A percentile compares a stretch with the other conserved stretches of the same genome.
Evolutionary conservation across 2,329 filamentous ascomycete species (phyloP).

Genomic region (Fusarium sacchari): DNA sequence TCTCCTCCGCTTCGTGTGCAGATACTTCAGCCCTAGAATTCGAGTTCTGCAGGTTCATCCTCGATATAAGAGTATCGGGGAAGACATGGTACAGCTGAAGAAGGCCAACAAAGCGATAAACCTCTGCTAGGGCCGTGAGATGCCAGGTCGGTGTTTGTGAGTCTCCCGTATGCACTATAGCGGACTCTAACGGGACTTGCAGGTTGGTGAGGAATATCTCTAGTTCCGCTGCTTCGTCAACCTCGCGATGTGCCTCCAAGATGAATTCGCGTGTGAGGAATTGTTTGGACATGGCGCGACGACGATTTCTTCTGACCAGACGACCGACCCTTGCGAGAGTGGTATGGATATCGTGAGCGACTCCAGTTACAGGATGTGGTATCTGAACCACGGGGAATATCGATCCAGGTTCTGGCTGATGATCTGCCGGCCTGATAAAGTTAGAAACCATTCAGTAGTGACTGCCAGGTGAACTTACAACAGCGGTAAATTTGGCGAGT

Average conservation of each 20-base stretch:
- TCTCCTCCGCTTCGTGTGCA: background rate
- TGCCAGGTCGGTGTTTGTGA: background rate
- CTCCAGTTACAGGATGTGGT: background rate
- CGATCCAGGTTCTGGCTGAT: rapidly evolving
- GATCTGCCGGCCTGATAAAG: rapidly evolving
- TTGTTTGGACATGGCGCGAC: background rate
- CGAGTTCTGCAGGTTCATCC: background rate
- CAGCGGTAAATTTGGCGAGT: rapidly evolving
- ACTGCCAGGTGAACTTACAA: background rate
- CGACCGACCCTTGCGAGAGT: background rate
- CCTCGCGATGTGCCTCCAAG: background rate
- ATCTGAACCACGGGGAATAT: background rate
- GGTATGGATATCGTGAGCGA: background rate
- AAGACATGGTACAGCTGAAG: background rate
- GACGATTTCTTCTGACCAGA: background rate
- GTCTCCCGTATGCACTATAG: background rate
- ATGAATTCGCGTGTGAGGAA: background rate
- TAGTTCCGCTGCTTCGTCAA: background rate
- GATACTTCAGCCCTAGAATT: rapidly evolving
- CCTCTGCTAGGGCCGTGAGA: background rate
- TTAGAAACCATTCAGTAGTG: background rate
- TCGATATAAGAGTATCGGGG: background rate
- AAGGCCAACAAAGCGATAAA: background rate
- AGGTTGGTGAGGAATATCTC: background rate
- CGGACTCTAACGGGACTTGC: background rate